Conservation (phyloP, 2,329 filamentous ascomycete species). For the Dothiorella sarmentorum region DNA sequence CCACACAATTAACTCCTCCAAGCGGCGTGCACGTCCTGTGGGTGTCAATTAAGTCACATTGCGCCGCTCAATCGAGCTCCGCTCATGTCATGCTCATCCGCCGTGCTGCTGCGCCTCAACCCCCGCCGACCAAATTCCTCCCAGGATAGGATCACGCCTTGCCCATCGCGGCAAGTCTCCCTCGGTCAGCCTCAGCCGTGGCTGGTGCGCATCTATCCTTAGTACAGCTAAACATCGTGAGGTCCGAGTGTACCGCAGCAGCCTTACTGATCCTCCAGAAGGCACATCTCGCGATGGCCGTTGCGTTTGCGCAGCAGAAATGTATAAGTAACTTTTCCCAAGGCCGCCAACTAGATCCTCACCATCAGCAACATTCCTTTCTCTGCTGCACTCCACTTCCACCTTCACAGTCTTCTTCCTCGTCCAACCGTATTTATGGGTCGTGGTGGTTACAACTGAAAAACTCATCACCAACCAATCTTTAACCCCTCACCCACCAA, state of each 20-base stretch:
- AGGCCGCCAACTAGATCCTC: background rate
- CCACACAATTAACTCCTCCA: background rate
- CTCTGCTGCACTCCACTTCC: background rate
- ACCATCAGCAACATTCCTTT: slow-evolving; percentile 6
- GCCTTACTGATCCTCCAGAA: slow-evolving; percentile 16
- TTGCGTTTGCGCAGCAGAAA: background rate
- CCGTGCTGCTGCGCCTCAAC: slow-evolving; percentile 11
- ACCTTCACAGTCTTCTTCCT: background rate
- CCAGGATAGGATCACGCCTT: slow-evolving; percentile 2
- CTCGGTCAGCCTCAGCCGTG: slow-evolving; percentile 19
- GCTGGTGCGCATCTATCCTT: slow-evolving; percentile 17
- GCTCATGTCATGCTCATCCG: slow-evolving; percentile 16
- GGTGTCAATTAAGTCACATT: slow-evolving; percentile 8
- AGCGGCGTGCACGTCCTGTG: slow-evolving; percentile 1
- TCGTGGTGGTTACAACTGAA: slow-evolving; percentile 11
- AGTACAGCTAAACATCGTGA: slow-evolving; percentile 9
- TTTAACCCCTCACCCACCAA: background rate
- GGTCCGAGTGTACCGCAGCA: slow-evolving; percentile 14
- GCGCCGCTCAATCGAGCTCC: slow-evolving; percentile 1
- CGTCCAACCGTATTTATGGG: background rate
- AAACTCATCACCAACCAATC: too few relatives aligned
- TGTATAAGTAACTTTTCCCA: slow-evolving; percentile 16
- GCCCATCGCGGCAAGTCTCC: background rate
- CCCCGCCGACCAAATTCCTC: slow-evolving; percentile 7
- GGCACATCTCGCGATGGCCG: slow-evolving; percentile 17